These are phyloP conservation scores for Coemansia guatemalensis DNA, from an alignment of 192 early-diverging fungal genomes.

Conservation along the genomic window DNA sequence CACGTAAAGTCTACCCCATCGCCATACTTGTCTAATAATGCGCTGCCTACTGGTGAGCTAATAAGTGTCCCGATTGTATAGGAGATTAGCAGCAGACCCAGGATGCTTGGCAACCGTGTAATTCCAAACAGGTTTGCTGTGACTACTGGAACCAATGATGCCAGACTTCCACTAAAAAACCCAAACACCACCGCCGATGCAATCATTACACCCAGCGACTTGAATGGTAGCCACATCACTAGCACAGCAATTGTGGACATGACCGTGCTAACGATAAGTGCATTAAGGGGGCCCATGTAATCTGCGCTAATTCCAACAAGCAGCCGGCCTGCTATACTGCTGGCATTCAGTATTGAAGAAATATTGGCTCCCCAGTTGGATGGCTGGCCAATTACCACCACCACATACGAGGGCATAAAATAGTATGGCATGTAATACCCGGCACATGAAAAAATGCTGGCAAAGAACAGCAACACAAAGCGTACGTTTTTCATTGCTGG, in stretches of 20 bases:
- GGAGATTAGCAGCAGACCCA: conserved; percentile 34
- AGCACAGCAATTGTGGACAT: conserved; percentile 26
- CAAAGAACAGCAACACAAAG: conserved; percentile 29
- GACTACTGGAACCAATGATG: conserved; percentile 36
- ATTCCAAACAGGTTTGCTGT: conserved; percentile 41
- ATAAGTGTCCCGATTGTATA: conserved; percentile 30
- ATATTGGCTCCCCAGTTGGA: conserved; percentile 31
- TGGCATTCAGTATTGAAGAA: conserved; percentile 34
- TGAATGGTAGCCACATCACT: conserved; percentile 41
- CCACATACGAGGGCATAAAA: conserved; percentile 32
- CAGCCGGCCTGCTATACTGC: conserved; percentile 31
- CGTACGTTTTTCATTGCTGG: conserved; percentile 7
- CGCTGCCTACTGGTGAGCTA: conserved; percentile 33
- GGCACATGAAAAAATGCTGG: conserved; percentile 13
- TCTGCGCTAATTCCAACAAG: conserved; percentile 30
- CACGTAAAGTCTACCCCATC: conserved; percentile 23
- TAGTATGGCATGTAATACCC: conserved; percentile 31
- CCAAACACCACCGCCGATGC: conserved; percentile 31
- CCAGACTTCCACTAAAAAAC: conserved; percentile 34
- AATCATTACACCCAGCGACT: conserved; percentile 20
- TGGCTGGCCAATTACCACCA: conserved; percentile 3
- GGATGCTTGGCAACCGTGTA: conserved; percentile 29
- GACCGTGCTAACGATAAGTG: conserved; percentile 19
- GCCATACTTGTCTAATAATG: conserved; percentile 32
- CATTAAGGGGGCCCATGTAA: conserved; percentile 25